A percentile compares a stretch with the other conserved stretches of the same genome.
Conservation (phyloP, 257 asterid species). For the Fraxinus cuspidata region DNA sequence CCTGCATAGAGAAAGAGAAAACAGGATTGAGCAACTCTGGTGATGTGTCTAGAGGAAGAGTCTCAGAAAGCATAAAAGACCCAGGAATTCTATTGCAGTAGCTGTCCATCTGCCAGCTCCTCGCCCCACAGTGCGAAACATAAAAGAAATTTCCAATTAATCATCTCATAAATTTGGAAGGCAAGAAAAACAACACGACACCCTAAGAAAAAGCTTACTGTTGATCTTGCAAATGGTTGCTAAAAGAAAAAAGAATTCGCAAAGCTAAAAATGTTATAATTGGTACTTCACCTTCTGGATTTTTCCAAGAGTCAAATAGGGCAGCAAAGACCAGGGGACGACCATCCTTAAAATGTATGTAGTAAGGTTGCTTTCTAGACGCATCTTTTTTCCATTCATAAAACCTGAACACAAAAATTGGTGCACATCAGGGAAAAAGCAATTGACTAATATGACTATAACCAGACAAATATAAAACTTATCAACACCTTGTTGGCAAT, state of each 20-base stretch:
- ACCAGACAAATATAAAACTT: neutral
- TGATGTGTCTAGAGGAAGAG: slow-evolving; percentile 3
- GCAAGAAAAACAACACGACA: neutral
- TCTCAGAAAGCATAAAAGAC: neutral
- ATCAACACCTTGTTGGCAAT: slow-evolving; percentile 3
- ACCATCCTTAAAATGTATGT: slow-evolving; percentile 75
- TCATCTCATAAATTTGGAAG: neutral
- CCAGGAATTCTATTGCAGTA: neutral
- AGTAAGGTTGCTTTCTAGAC: slow-evolving; percentile 84
- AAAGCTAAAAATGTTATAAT: neutral
- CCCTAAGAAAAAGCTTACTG: neutral
- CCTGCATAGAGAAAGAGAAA: slow-evolving; percentile 55
- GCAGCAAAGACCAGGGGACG: slow-evolving; percentile 90
- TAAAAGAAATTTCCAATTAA: neutral
- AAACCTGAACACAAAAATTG: slow-evolving; percentile 50
- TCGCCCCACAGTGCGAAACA: neutral
- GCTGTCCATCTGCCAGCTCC: neutral
- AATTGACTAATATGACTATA: slow-evolving; percentile 1
- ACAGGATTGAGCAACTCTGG: slow-evolving; percentile 5
- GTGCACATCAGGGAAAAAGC: slow-evolving; percentile 20
- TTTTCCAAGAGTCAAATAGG: slow-evolving; percentile 87
- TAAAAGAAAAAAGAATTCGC: slow-evolving; percentile 1
- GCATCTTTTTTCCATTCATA: slow-evolving; percentile 98
- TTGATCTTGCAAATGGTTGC: neutral
- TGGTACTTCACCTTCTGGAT: slow-evolving; percentile 59